These are phyloP conservation scores for Pulveroboletus frians DNA, from an alignment of 768 basidiomycete genomes.

Conservation along the genomic window DNA sequence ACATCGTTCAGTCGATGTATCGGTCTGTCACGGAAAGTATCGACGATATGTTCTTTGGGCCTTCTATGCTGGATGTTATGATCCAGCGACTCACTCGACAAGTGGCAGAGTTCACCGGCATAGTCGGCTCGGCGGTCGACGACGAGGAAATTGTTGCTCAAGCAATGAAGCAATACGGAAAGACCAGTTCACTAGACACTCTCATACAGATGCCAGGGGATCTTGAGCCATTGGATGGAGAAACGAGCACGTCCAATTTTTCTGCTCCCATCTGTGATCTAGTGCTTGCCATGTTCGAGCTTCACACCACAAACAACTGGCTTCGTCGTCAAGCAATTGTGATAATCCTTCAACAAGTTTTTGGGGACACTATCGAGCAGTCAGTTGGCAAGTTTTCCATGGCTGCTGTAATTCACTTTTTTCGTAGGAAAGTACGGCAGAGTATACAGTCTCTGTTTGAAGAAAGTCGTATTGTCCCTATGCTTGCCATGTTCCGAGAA, in stretches of 20 bases:
- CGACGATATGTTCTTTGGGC: slow-evolving; percentile 96
- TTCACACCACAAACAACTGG: slow-evolving; percentile 97
- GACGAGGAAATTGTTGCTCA: slow-evolving; percentile 84
- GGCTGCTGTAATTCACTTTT: background rate
- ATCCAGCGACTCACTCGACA: slow-evolving; percentile 86
- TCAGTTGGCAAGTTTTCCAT: slow-evolving; percentile 32
- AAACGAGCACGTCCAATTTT: slow-evolving; percentile 84
- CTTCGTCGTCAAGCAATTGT: slow-evolving; percentile 91
- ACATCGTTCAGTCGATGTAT: slow-evolving; percentile 82
- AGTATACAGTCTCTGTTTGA: slow-evolving; percentile 59
- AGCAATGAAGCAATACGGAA: slow-evolving; percentile 68
- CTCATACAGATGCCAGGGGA: slow-evolving; percentile 71
- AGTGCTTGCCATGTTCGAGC: slow-evolving; percentile 87
- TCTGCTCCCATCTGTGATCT: slow-evolving; percentile 93
- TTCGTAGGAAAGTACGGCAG: slow-evolving; percentile 79
- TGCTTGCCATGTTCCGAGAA: slow-evolving; percentile 64
- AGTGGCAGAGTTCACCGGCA: slow-evolving; percentile 83
- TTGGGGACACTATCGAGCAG: slow-evolving; percentile 96
- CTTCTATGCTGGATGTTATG: slow-evolving; percentile 93
- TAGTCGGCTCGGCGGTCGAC: slow-evolving; percentile 69
- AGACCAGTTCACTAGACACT: slow-evolving; percentile 59
- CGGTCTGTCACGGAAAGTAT: slow-evolving; percentile 90
- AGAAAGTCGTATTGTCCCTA: slow-evolving; percentile 63
- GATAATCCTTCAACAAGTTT: slow-evolving; percentile 91
- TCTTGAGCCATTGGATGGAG: slow-evolving; percentile 77